Evolutionary conservation across 1,139 yeast genomes (phyloP), one percentile per base, ranked within the genome.

Genomic region (Zygosaccharomyces sapae): DNA sequence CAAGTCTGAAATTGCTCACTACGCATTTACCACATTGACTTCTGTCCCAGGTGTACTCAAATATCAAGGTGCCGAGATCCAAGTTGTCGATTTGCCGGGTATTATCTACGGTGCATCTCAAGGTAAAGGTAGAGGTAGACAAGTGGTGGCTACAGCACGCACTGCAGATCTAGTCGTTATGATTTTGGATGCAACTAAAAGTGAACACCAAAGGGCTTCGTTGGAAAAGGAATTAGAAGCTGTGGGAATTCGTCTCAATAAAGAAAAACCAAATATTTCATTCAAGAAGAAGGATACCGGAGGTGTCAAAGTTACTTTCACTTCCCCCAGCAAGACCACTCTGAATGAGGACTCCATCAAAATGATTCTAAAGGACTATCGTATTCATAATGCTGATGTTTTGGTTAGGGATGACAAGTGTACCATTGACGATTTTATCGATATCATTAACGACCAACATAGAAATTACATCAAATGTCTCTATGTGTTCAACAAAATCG

Each of bases 121-220:
- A 64, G 98, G 98, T 61, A 89, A 90, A 67, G 98, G 98, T 61
- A 80, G 98, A 68, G 98, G 98, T 51, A 77, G 96, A 59, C 97
- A 92, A 66, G 98, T 92, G 38, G 90, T 92, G 56, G 86, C 97
- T 1, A 94, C 96, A 1, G 96, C 97, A 0, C 83, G 94, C 67
- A 92, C 98, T 0, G 89, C 97, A 0, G 97, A 92, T 64, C 72
- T 92, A 63, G 83, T 92, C 54, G 71, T 92, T 63, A 92, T 92
- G 95, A 92, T 92, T 45, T 70, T 92, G 56, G 98, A 92, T 70
- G 97, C 97, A 2, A 90, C 97, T 2, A 92, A 92, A 67, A 86
- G 95, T 35, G 81, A 81, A 33, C 89, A 90, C 57, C 98, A 92
- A 66, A 75, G 97, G 55, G 81, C 77, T 59, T 86, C 90, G 48